Base-by-base conservation (phyloP, 2,329 filamentous ascomycete genomes). In the Aspergillus ochraceus region DNA sequence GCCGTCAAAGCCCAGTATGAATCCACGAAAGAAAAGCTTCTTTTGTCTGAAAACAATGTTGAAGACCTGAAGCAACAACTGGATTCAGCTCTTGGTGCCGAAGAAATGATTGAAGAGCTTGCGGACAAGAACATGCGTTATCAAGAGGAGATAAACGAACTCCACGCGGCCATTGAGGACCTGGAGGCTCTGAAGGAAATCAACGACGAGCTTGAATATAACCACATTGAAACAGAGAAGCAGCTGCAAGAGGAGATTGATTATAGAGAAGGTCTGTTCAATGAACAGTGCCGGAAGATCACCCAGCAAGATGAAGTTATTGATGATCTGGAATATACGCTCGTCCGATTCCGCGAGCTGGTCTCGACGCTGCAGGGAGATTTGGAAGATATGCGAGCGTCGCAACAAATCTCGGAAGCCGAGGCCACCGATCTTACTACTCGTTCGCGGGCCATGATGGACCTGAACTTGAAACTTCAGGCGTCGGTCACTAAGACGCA, bases 241-340 rank as follows among this genome's bases (percentile, higher is more conserved):
- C 93, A 98, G 72, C 86, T 99, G 76, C 92, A 97, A 73, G 90
- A 96, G 68, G 93, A 97, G 69, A 86, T 98, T 57, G 93, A 97
- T 72, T 90, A 92, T 77, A 91, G 90, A 74, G 93, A 97, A 64
- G 86, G 84, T 57, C 80, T 97, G 61, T 90, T 97, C 64, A 83
- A 86, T n/a, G 94, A 98, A 71, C 90, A 96, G 70, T 83, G 84
- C 36, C 88, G 89, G 59, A 87, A 88, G 63, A 84, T 89, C 5
- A 82, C 83, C 3, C 87, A 93, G 70, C 92, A 96, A 72, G 91
- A 96, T 59, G 87, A 91, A 67, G 81, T 85, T 9, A 85, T 96
- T 58, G 90, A 92, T 59, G 93, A 98, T 68, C 88, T 96, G 75
- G 92, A 97, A 73, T 95, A 96, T 71, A 96, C 92, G 0, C 82